These are phyloP conservation scores for Aaosphaeria pasadenensis DNA, from an alignment of 2,329 filamentous ascomycete genomes.

Conservation along the genomic window DNA sequence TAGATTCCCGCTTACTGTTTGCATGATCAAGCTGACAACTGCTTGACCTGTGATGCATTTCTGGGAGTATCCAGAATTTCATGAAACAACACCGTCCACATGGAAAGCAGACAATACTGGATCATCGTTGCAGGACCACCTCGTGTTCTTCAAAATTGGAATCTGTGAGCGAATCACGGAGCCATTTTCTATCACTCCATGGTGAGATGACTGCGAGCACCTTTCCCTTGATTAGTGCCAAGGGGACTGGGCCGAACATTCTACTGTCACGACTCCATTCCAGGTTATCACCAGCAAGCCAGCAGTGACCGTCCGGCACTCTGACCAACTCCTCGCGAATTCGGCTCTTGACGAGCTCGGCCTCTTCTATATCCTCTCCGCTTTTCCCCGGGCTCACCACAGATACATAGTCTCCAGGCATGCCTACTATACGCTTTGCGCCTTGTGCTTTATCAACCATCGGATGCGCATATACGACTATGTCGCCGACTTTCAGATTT, in stretches of 20 bases:
- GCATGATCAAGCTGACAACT: too few species aligned
- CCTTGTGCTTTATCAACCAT: constrained; percentile 55
- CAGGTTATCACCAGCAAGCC: constrained; percentile 85
- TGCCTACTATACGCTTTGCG: constrained; percentile 69
- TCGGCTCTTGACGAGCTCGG: constrained; percentile 16
- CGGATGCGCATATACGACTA: constrained; percentile 77
- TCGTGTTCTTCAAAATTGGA: too few species aligned
- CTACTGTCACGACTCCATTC: constrained; percentile 82
- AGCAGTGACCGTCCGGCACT: constrained; percentile 90
- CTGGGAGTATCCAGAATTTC: too few species aligned
- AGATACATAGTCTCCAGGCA: constrained; percentile 67
- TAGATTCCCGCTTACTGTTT: too few species aligned
- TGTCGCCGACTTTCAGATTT: constrained; percentile 70
- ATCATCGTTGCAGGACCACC: too few species aligned
- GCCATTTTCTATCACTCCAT: constrained; percentile 20
- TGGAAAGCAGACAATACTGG: too few species aligned
- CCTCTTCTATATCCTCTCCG: constrained; percentile 20
- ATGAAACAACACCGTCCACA: too few species aligned
- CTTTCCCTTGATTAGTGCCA: constrained; percentile 82
- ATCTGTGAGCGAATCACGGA: constrained; percentile 2
- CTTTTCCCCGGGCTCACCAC: constrained; percentile 56
- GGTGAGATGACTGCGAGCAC: constrained; percentile 52
- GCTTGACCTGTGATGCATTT: too few species aligned
- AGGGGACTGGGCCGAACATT: constrained; percentile 78
- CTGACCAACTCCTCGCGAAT: constrained; percentile 56